Evolutionary conservation across 1,284 basidiomycete genomes (phyloP).

Genomic region (Ustilago vetiveriae): DNA sequence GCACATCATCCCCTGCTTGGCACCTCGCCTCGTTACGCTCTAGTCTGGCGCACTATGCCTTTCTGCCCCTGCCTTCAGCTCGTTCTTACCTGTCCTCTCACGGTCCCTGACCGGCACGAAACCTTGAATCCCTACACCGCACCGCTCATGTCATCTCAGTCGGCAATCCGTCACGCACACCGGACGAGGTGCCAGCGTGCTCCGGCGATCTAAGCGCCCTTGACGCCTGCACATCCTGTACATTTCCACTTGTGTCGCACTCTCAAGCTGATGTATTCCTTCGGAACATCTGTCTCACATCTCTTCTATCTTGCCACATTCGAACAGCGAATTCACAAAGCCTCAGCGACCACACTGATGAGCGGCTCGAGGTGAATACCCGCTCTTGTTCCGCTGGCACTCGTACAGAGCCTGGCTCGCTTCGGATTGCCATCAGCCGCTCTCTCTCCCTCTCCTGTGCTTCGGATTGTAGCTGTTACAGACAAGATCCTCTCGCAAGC

Average conservation of each 20-base stretch:
- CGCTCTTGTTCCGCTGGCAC: background rate
- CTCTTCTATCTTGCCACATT: constrained; percentile 3
- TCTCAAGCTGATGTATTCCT: constrained; percentile 13
- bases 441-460: constrained; percentile 6
- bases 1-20: constrained; percentile 12
- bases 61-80: constrained; percentile 29
- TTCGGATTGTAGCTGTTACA: background rate
- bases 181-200: no score
- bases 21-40: constrained; percentile 12
- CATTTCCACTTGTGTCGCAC: background rate
- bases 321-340: background rate
- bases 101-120: constrained; percentile 21
- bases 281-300: constrained; percentile 28
- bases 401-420: background rate
- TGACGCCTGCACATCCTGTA: background rate
- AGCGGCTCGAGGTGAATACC: background rate
- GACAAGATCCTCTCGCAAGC: background rate
- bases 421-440: no score
- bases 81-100: constrained; percentile 14
- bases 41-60: constrained; percentile 11
- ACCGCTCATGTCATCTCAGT: background rate
- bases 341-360: no score
- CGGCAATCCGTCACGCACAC: no score
- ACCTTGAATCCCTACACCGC: constrained; percentile 11
- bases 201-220: background rate